Evolutionary conservation across 306 rosid species (phyloP).

Genomic region (Myrica gale): DNA sequence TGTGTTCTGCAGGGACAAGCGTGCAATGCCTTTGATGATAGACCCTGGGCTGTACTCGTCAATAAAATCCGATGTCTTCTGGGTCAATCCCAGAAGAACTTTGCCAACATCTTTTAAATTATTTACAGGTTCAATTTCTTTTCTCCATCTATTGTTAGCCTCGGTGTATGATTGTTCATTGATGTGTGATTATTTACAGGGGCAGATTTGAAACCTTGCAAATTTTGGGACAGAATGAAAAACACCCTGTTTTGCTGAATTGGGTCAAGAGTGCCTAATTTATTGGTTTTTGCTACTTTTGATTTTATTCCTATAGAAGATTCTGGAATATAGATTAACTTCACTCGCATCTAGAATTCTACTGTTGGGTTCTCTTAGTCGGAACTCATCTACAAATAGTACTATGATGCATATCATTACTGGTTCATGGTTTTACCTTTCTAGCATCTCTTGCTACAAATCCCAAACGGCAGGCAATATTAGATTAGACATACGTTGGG

Average conservation of each 20-base stretch:
- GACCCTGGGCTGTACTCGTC: slow-evolving; percentile 83
- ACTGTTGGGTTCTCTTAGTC: neutral
- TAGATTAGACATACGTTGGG: neutral
- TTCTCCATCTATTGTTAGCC: slow-evolving; percentile 20
- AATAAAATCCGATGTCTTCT: slow-evolving; percentile 67
- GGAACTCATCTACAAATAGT: neutral
- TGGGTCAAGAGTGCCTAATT: slow-evolving; percentile 1
- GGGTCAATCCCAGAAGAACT: slow-evolving; percentile 64
- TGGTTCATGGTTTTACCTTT: neutral
- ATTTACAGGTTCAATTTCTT: slow-evolving; percentile 69
- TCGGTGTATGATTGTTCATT: neutral
- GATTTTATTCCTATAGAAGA: neutral
- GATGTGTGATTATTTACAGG: neutral
- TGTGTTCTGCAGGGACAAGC: slow-evolving; percentile 56
- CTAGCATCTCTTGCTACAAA: neutral
- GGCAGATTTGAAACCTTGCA: slow-evolving; percentile 12
- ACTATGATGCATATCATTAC: neutral
- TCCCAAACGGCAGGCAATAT: neutral
- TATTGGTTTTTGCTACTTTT: neutral
- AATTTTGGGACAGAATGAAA: slow-evolving; percentile 2
- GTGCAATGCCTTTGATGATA: slow-evolving; percentile 83
- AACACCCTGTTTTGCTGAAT: neutral
- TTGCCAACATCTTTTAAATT: slow-evolving; percentile 78
- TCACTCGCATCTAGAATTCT: neutral
- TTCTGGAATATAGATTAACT: neutral